phyloP scores from a whole-genome alignment of 352 stramenopile genomes.

The Peronospora belbahrii region DNA sequence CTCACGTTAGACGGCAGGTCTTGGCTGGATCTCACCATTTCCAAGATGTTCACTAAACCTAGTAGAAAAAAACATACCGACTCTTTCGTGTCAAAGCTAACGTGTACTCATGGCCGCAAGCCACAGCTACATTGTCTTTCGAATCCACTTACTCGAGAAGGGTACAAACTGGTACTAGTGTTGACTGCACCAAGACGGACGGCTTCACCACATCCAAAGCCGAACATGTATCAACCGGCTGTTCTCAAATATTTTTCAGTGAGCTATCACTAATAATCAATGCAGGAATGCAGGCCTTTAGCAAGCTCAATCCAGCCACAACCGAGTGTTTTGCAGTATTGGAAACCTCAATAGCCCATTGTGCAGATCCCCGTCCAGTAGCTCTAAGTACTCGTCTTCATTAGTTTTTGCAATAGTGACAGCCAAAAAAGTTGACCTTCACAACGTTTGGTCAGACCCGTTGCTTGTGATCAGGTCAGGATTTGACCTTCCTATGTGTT shows the following conservation, averaged over 20 bases:
- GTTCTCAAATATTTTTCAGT: conserved; percentile 32
- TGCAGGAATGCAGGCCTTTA: too few species aligned
- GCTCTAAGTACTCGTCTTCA: conserved; percentile 56
- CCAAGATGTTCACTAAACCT: conserved; percentile 73
- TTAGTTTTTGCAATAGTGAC: conserved; percentile 28
- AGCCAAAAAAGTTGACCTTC: too few species aligned
- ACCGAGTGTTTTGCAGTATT: conserved; percentile 29
- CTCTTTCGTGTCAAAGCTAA: conserved; percentile 47
- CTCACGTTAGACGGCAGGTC: conserved; percentile 38
- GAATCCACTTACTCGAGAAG: conserved; percentile 49
- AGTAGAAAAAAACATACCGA: conserved; percentile 60
- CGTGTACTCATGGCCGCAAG: conserved; percentile 80
- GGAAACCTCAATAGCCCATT: conserved; percentile 48
- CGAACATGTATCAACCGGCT: conserved; percentile 45
- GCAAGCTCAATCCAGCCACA: conserved; percentile 54
- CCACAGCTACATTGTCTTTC: conserved; percentile 39
- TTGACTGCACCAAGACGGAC: conserved; percentile 75
- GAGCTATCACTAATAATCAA: conserved; percentile 19
- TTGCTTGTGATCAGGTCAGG: background rate
- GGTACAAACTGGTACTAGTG: conserved; percentile 52
- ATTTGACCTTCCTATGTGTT: too few species aligned
- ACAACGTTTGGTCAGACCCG: too few species aligned
- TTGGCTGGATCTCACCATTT: conserved; percentile 48
- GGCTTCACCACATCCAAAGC: conserved; percentile 82
- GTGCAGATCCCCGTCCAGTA: conserved; percentile 34